Conservation (phyloP, 2,329 filamentous ascomycete species). For the Metarhizium brunneum region DNA sequence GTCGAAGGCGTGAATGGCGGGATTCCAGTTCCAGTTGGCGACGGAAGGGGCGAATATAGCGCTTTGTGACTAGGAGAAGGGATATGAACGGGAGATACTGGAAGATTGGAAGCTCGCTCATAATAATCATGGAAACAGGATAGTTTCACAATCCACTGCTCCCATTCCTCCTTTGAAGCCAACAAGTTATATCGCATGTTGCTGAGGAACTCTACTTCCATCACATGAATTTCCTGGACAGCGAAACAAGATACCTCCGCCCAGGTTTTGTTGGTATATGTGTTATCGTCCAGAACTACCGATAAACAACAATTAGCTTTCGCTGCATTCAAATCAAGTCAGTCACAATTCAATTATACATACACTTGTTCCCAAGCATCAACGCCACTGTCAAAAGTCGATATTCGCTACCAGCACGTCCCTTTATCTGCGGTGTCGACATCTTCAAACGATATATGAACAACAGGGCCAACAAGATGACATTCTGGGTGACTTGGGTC, state of each 20-base stretch:
- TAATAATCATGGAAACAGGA: slow-evolving; percentile 78
- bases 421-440: slow-evolving; percentile 79
- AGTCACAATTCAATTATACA: slow-evolving; percentile 19
- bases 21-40: slow-evolving; percentile 33
- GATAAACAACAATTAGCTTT: slow-evolving; percentile 11
- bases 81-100: slow-evolving; percentile 31
- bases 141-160: slow-evolving; percentile 75
- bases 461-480: slow-evolving; percentile 78
- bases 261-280: slow-evolving; percentile 99
- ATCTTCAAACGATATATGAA: slow-evolving; percentile 93
- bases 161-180: slow-evolving; percentile 80
- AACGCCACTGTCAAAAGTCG: slow-evolving; percentile 85
- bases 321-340: neutral
- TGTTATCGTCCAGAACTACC: slow-evolving; percentile 88
- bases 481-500: slow-evolving; percentile 93
- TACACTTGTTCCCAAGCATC: slow-evolving; percentile 97
- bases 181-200: slow-evolving; percentile 95
- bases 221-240: slow-evolving; percentile 92
- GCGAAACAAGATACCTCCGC: slow-evolving; percentile 93
- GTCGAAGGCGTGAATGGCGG: slow-evolving; percentile 24
- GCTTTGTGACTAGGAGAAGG: slow-evolving; percentile 29
- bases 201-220: slow-evolving; percentile 99
- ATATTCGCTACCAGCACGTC: slow-evolving; percentile 89
- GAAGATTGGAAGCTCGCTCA: slow-evolving; percentile 51
- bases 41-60: slow-evolving; percentile 38